phyloP scores from a whole-genome alignment of 2,329 filamentous ascomycete genomes.

The Scedosporium apiospermum region DNA sequence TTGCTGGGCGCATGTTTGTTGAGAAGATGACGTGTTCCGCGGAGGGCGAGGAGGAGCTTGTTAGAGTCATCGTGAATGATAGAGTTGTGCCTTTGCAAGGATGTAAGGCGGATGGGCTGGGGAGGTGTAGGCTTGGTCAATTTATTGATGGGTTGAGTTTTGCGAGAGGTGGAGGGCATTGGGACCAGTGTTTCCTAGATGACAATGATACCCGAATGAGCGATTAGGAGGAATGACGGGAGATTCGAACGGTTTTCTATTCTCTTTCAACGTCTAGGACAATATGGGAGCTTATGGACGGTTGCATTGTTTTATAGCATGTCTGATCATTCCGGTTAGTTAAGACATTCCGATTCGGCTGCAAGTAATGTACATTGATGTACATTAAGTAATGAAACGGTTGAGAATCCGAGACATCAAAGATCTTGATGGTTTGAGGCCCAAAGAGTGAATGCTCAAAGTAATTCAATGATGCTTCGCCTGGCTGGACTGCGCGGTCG shows the following conservation, averaged over 20 bases:
- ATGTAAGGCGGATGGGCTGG: conserved; percentile 61
- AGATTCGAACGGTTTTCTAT: not conserved
- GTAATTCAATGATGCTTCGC: too few species aligned
- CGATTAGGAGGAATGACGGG: not conserved
- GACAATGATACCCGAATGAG: not conserved
- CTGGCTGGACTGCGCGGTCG: too few species aligned
- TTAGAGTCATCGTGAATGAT: conserved; percentile 77
- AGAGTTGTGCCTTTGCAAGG: conserved; percentile 62
- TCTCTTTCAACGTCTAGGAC: too few species aligned
- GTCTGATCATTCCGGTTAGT: too few species aligned
- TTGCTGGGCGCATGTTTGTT: conserved; percentile 71
- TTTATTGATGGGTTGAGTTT: conserved; percentile 72
- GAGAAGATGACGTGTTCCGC: conserved; percentile 69
- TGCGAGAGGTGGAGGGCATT: conserved; percentile 61
- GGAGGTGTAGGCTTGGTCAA: conserved; percentile 57
- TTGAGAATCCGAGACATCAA: too few species aligned
- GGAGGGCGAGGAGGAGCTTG: conserved; percentile 52
- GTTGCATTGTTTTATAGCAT: too few species aligned
- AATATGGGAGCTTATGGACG: too few species aligned
- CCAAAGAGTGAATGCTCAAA: too few species aligned
- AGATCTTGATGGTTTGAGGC: too few species aligned
- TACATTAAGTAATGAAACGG: too few species aligned
- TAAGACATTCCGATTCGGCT: too few species aligned
- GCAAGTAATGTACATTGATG: too few species aligned
- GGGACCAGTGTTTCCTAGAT: conserved; percentile 53